Base-by-base conservation (phyloP, 140 eudicot species). In the Senecio squalidus region DNA sequence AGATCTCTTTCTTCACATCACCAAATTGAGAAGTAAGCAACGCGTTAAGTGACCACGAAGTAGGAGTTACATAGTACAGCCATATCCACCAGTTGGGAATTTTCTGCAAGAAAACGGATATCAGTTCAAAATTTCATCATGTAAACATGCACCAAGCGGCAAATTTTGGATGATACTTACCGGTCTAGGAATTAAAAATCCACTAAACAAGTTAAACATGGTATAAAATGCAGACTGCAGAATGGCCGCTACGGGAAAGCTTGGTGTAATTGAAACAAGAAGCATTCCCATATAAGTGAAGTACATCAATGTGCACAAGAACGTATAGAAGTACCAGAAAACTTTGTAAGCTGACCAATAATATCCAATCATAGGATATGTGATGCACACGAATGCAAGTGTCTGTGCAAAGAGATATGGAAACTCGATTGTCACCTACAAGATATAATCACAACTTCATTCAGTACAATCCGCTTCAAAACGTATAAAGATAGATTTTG, bases 331-430 rank as follows among this genome's bases (percentile, higher is more conserved):
- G 67, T 82, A 89, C 86, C 80, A 72, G 54, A 82, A 70, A 30
- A 84, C 76, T 82, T 89, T 89, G 56, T 74, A 75, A 8, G 82
- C 81, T 24, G 97, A 74, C 80, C 84, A 71, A 64, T 78, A 50
- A 48, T 76, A 84, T 38, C 97, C 95, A 40, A 84, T 77, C 97
- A 82, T 89, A n/a, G 97, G 92, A 76, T 89, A 89, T 0, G 97
- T 82, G 58, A 85, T 73, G 53, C 70, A 41, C 13, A 80, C 73
- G 49, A 67, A 89, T 50, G 38, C 56, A 16, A 82, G 54, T 66
- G 95, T 6, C 51, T 75, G 80, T 5, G 64, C 55, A 20, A 85
- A 69, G 61, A 82, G 72, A 64, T 85, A 89, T 7, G 95, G 97
- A 23, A 89, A 34, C 78, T 89, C 95, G 38, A 89, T 76, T 3